Base-by-base conservation (phyloP, 441 rosid genomes). In the Populus hybrid region DNA sequence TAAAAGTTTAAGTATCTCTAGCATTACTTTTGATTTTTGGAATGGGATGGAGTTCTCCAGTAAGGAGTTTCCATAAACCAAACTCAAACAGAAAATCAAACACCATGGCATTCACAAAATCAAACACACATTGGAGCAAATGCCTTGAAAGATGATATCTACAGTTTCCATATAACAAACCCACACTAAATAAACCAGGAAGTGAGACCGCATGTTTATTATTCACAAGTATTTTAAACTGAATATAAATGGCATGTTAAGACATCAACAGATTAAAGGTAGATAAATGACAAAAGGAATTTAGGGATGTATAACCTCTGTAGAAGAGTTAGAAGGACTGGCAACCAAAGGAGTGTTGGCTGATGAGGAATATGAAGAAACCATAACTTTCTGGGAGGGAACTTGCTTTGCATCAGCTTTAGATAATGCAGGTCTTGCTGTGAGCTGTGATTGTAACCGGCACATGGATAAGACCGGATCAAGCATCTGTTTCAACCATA, bases 381-480 rank as follows among this genome's bases (percentile, higher is more conserved):
- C 69, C 83, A 84, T 83, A 59, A 38, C 79, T 78, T 86, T 84
- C 84, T 87, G 85, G 18, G 26, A 64, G 35, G 79, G 70, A 61
- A 35, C 75, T 64, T 77, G 69, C 74, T 36, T 77, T 34, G 75
- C 84, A 77, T 79, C 83, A 70, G 30, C 65, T 28, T 84, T 75
- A 73, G 57, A 46, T 46, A 46, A 46, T 46, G 79, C 67, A 34
- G 74, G 84, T 61, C 82, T 83, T 72, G 77, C 79, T 76, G 74
- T 82, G 75, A 90, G 34, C 75, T 71, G 77, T 35, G 67, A 42
- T 69, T 77, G 84, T 65, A 89, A 69, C 65, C 67, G 74, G 69
- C 75, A 73, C 87, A 88, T 84, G 28, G 79, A 57, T 23, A 82
- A 3, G 76, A 85, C 91, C 70, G 92, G 88, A 72, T 82, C 86